phyloP scores from a whole-genome alignment of 352 stramenopile genomes.

The Phytophthora chlamydospora region DNA sequence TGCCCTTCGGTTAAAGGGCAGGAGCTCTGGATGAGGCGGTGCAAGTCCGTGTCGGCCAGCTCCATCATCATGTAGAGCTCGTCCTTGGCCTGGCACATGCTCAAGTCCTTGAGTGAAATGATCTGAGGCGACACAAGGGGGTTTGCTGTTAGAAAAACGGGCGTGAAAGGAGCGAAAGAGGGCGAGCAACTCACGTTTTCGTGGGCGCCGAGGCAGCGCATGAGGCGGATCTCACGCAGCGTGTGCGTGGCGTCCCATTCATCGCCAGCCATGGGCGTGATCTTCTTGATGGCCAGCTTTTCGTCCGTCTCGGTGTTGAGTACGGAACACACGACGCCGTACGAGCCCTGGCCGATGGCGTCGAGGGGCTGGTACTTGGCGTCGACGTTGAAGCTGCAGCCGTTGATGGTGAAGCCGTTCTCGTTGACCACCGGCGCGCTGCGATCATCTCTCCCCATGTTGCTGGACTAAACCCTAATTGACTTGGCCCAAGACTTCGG shows the following conservation, averaged over 20 bases:
- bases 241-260: conserved; percentile 91
- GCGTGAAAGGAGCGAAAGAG: background rate
- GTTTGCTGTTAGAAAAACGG: background rate
- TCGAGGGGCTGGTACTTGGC: conserved; percentile 85
- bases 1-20: conserved; percentile 81
- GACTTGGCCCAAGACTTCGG: no score
- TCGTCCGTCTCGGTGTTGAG: conserved; percentile 77
- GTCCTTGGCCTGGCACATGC: conserved; percentile 92
- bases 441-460: conserved; percentile 70
- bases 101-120: conserved; percentile 90
- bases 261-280: conserved; percentile 90
- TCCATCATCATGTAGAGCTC: conserved; percentile 98
- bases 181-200: conserved; percentile 73
- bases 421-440: conserved; percentile 63
- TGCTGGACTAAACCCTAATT: conserved; percentile 4
- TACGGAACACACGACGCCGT: conserved; percentile 93
- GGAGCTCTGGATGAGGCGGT: conserved; percentile 90
- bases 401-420: conserved; percentile 86
- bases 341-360: conserved; percentile 93
- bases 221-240: conserved; percentile 90
- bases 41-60: conserved; percentile 93
- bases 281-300: conserved; percentile 94
- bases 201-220: conserved; percentile 90
- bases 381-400: conserved; percentile 82
- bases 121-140: conserved; percentile 51